These are phyloP conservation scores for Lotmaria passim DNA, from an alignment of 208 protist species.

Conservation along the genomic window DNA sequence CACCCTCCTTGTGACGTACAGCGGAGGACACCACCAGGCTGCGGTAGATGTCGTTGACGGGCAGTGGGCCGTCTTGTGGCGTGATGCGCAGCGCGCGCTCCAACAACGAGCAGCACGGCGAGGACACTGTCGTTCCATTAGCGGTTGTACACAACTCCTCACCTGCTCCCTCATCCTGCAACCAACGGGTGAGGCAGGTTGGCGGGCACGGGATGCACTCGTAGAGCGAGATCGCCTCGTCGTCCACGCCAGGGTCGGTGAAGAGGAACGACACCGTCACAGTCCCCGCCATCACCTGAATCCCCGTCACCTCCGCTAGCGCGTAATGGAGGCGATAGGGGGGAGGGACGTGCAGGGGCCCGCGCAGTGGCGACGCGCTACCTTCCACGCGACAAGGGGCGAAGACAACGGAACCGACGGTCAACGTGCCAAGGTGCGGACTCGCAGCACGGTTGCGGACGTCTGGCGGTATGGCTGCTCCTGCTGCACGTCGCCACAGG, in stretches of 20 bases:
- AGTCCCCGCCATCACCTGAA: constrained; percentile 66
- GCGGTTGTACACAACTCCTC: too few species aligned
- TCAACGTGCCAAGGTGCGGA: constrained; percentile 24
- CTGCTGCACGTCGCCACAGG: constrained; percentile 19
- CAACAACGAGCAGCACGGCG: constrained; percentile 38
- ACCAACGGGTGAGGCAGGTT: constrained; percentile 29
- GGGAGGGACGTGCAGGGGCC: not conserved
- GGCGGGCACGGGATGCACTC: constrained; percentile 65
- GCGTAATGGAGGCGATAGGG: constrained; percentile 38
- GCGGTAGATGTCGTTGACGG: constrained; percentile 36
- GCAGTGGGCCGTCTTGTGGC: constrained; percentile 30
- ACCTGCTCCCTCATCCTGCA: not conserved
- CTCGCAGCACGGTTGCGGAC: not conserved
- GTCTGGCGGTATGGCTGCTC: too few species aligned
- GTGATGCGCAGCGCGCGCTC: constrained; percentile 35
- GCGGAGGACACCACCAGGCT: constrained; percentile 12
- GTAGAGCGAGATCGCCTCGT: constrained; percentile 69
- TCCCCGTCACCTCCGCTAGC: constrained; percentile 69
- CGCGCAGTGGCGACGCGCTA: not conserved
- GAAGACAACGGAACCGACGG: constrained; percentile 36
- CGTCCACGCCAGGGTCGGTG: constrained; percentile 70
- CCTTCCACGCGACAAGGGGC: constrained; percentile 25
- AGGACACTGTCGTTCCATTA: too few species aligned
- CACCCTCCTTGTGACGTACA: not conserved
- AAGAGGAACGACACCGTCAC: constrained; percentile 66